A percentile compares a stretch with the other conserved stretches of the same genome.
Evolutionary conservation across 2,329 filamentous ascomycete species (phyloP).

Genomic region (Pestalotiopsis fici): DNA sequence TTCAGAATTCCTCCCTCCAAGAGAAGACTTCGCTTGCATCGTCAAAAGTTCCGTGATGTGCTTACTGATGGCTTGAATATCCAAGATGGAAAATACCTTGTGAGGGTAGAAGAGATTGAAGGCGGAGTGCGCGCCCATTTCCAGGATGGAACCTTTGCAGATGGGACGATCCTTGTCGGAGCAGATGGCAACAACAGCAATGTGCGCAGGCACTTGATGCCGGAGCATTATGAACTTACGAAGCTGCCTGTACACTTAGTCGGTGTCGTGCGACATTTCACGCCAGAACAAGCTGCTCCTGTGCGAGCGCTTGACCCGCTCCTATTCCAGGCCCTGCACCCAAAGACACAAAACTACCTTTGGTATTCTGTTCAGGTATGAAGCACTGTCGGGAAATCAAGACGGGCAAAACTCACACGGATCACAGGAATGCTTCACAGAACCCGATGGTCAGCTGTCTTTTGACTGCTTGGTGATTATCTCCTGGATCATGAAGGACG

Average conservation of each 20-base stretch:
- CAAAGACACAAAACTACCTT: conserved; percentile 48
- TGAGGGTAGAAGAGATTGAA: conserved; percentile 22
- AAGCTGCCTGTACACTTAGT: conserved; percentile 37
- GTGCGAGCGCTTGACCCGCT: conserved; percentile 51
- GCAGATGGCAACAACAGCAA: conserved; percentile 39
- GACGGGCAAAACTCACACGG: neutral
- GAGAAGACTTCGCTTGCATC: conserved; percentile 33
- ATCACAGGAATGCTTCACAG: neutral
- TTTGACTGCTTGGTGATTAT: conserved; percentile 46
- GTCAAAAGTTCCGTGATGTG: conserved; percentile 33
- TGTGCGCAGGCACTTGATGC: conserved; percentile 34
- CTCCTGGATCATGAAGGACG: conserved; percentile 42
- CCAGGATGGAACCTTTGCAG: conserved; percentile 30
- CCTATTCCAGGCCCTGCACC: conserved; percentile 56
- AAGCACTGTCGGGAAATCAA: conserved; percentile 26
- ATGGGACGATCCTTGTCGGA: conserved; percentile 38
- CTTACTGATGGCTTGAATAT: conserved; percentile 31
- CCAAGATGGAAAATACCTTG: conserved; percentile 32
- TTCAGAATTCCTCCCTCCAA: conserved; percentile 39
- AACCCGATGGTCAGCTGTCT: conserved; percentile 29
- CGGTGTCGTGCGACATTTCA: conserved; percentile 38
- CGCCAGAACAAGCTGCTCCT: conserved; percentile 32
- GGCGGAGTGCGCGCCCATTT: conserved; percentile 28
- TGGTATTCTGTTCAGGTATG: conserved; percentile 50
- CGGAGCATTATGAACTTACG: conserved; percentile 30